These are phyloP conservation scores for Lactuca sativa DNA, from an alignment of 129 eudicot species.

Conservation along the genomic window DNA sequence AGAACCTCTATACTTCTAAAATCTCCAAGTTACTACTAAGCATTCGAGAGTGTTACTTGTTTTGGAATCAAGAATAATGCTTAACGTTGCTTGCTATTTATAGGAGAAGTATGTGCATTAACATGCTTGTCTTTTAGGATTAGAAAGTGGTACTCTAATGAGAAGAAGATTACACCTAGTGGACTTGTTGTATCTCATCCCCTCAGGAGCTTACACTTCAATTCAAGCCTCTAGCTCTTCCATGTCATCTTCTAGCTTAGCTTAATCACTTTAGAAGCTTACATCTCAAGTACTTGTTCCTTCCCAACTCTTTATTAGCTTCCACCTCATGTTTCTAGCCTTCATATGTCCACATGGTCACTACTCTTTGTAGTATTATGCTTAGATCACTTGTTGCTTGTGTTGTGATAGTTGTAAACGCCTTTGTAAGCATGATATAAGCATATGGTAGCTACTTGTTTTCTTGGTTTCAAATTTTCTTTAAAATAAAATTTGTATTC, in stretches of 20 bases:
- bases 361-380: neutral
- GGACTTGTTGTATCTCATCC: neutral
- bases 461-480: neutral
- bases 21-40: neutral
- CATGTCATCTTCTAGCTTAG: neutral
- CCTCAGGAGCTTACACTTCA: neutral
- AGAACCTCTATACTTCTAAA: neutral
- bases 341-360: neutral
- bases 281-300: neutral
- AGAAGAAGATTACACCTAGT: neutral
- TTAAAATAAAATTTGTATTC: too few relatives aligned
- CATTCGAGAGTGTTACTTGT: neutral
- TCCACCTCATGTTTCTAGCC: neutral
- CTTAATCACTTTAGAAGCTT: neutral
- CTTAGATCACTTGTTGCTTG: neutral
- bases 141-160: neutral
- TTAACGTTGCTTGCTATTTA: neutral
- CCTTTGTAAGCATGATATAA: neutral
- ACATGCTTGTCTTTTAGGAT: neutral
- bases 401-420: neutral
- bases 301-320: neutral
- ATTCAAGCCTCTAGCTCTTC: neutral
- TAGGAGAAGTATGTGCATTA: neutral
- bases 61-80: neutral
- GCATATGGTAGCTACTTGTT: neutral